Percentiles rank a stretch among this genome's conserved stretches.
phyloP scores from a whole-genome alignment of 1,139 yeast genomes.

The Debaryomyces udenii region DNA sequence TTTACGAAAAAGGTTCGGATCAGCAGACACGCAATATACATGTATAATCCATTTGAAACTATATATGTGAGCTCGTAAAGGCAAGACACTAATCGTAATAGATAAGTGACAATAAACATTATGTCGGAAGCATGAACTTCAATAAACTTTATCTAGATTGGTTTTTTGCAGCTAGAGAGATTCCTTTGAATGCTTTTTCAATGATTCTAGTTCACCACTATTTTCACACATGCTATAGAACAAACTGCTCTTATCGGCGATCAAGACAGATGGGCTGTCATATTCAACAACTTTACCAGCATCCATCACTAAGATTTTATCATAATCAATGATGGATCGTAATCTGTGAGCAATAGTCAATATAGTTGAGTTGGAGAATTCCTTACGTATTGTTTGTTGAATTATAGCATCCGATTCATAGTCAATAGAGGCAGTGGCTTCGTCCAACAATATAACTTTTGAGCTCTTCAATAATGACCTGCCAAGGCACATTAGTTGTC shows the following conservation, averaged over 20 bases:
- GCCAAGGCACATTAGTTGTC: conserved; percentile 91
- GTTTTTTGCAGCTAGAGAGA: conserved; percentile 43
- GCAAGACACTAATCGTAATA: no score
- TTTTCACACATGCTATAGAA: conserved; percentile 90
- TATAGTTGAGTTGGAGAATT: conserved; percentile 78
- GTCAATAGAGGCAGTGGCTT: conserved; percentile 96
- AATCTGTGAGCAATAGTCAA: conserved; percentile 95
- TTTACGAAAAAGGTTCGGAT: no score
- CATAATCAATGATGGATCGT: conserved; percentile 92
- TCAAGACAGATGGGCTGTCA: conserved; percentile 80
- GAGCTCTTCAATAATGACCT: conserved; percentile 86
- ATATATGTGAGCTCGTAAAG: no score
- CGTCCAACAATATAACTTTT: conserved; percentile 84
- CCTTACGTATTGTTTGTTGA: conserved; percentile 88
- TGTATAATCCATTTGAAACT: no score
- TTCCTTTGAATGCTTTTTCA: conserved; percentile 73
- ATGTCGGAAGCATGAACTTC: background rate
- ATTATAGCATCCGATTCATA: conserved; percentile 89
- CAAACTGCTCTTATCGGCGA: conserved; percentile 62
- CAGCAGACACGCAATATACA: no score
- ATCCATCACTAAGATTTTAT: conserved; percentile 91
- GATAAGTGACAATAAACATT: no score
- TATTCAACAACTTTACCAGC: conserved; percentile 91
- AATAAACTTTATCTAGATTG: conserved; percentile 3
- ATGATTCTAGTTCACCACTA: conserved; percentile 86